Evolutionary conservation across 257 asterid genomes (phyloP).

Genomic region (Avicennia marina): DNA sequence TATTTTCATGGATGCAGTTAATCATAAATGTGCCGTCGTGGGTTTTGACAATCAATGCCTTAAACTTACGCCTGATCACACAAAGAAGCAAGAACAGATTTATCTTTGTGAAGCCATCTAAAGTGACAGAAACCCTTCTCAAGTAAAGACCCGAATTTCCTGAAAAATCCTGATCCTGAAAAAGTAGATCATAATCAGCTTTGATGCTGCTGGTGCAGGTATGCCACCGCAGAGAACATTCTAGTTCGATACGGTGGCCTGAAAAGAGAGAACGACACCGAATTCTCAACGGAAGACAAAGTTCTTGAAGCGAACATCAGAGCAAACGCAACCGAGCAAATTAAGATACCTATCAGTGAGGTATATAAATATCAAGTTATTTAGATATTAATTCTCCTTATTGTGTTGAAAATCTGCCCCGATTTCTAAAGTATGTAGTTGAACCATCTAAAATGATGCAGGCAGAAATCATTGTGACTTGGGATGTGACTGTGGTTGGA

Average conservation of each 20-base stretch:
- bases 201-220: conserved; percentile 31
- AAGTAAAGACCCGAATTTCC: conserved; percentile 33
- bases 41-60: conserved; percentile 55
- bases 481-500: conserved; percentile 77
- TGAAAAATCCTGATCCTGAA: not conserved
- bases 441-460: no score
- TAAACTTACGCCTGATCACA: conserved; percentile 47
- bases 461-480: conserved; percentile 57
- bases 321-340: conserved; percentile 32
- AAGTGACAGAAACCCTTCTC: conserved; percentile 69
- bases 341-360: conserved; percentile 58
- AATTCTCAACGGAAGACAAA: conserved; percentile 65
- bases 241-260: conserved; percentile 64
- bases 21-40: conserved; percentile 68
- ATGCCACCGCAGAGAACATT: conserved; percentile 54
- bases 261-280: conserved; percentile 54
- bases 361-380: conserved; percentile 11
- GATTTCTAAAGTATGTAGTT: no score
- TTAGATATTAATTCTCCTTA: no score
- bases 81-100: conserved; percentile 56
- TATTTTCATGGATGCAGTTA: conserved; percentile 44
- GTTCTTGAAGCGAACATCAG: conserved; percentile 51
- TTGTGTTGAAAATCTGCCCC: no score
- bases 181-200: not conserved
- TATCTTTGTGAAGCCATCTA: conserved; percentile 59